phyloP scores from a whole-genome alignment of 352 stramenopile species.

The Phytophthora multivora region DNA sequence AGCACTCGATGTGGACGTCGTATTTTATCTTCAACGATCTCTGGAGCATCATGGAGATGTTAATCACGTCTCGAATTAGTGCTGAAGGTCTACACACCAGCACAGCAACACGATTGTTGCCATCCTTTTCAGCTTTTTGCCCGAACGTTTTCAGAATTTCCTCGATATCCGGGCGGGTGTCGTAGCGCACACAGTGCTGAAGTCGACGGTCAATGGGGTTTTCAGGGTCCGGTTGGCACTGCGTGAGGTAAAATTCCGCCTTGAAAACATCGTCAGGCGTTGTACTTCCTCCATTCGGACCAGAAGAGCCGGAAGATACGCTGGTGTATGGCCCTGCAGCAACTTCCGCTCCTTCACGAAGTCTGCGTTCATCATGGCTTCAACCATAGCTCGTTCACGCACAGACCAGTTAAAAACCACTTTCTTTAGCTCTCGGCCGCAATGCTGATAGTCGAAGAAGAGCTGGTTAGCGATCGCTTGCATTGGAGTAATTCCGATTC shows the following conservation, averaged over 20 bases:
- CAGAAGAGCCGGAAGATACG: constrained; percentile 7
- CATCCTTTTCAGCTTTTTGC: constrained; percentile 19
- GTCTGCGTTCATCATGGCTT: constrained; percentile 25
- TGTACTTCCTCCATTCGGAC: constrained; percentile 3
- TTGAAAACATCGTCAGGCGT: constrained; percentile 27
- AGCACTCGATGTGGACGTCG: too few relatives aligned
- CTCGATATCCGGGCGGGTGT: constrained; percentile 30
- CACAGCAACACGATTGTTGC: constrained; percentile 33
- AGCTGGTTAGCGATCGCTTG: constrained; percentile 39
- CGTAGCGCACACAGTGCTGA: constrained; percentile 28
- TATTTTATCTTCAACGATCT: too few relatives aligned
- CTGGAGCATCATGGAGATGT: neutral
- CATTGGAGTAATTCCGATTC: constrained; percentile 54
- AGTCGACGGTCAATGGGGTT: constrained; percentile 28
- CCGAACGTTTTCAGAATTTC: constrained; percentile 27
- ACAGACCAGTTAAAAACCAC: constrained; percentile 49
- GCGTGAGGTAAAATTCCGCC: constrained; percentile 42
- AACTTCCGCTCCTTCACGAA: constrained; percentile 6
- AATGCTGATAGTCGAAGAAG: constrained; percentile 14
- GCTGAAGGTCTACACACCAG: constrained; percentile 40
- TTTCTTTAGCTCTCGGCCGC: constrained; percentile 22
- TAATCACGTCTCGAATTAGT: constrained; percentile 35
- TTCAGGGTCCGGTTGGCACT: constrained; percentile 24
- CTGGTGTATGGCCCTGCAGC: constrained; percentile 3
- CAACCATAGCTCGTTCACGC: constrained; percentile 39